Percentiles rank a stretch among this genome's conserved stretches.
phyloP scores from a whole-genome alignment of 352 stramenopile species.

The Phytopythium vexans region DNA sequence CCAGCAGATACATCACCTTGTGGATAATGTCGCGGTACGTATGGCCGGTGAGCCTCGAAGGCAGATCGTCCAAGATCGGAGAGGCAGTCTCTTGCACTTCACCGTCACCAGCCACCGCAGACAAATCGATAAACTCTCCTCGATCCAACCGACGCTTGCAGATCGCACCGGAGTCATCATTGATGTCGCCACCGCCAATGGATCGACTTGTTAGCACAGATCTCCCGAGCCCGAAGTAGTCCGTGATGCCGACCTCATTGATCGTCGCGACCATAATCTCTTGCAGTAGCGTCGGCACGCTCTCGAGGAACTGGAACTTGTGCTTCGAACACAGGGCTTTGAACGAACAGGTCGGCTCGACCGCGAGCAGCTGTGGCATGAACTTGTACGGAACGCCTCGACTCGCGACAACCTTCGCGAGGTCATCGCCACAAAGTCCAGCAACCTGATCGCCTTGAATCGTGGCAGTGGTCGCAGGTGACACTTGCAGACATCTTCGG shows the following conservation, averaged over 20 bases:
- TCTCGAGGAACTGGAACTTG: constrained; percentile 55
- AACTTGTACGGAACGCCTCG: constrained; percentile 34
- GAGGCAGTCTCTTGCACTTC: constrained; percentile 23
- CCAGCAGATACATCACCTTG: constrained; percentile 63
- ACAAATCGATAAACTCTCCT: constrained; percentile 30
- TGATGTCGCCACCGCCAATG: neutral
- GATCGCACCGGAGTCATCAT: constrained; percentile 9
- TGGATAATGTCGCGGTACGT: constrained; percentile 61
- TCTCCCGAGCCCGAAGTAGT: constrained; percentile 23
- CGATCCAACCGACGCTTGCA: constrained; percentile 30
- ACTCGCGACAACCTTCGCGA: constrained; percentile 34
- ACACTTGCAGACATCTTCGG: constrained; percentile 55
- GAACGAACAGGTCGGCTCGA: constrained; percentile 46
- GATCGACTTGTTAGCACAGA: constrained; percentile 11
- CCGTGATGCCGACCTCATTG: constrained; percentile 31
- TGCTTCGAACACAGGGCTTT: constrained; percentile 28
- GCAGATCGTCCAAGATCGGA: constrained; percentile 52
- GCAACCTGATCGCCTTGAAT: constrained; percentile 1
- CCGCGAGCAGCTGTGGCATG: constrained; percentile 43
- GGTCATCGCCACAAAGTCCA: constrained; percentile 14
- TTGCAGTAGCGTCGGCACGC: constrained; percentile 52
- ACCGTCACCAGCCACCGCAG: no score
- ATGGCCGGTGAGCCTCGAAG: constrained; percentile 57
- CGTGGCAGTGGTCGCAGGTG: constrained; percentile 8
- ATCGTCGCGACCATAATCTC: constrained; percentile 69